These are phyloP conservation scores for Leptographium lundbergii DNA, from an alignment of 2,329 filamentous ascomycete genomes.

Conservation along the genomic window DNA sequence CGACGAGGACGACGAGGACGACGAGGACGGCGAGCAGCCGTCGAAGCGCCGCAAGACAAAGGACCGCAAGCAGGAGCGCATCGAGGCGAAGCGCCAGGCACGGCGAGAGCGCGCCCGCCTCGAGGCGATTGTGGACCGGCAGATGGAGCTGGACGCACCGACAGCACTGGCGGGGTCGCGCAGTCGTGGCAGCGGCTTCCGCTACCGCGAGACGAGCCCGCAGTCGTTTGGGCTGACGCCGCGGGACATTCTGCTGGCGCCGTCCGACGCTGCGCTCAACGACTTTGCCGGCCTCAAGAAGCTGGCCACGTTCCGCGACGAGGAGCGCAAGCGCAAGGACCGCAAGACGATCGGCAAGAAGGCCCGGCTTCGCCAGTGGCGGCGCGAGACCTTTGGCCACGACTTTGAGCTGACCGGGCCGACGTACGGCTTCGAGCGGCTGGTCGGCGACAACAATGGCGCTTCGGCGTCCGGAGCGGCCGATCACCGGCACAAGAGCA, in stretches of 20 bases:
- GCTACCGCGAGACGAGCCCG: conserved; percentile 89
- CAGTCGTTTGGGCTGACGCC: conserved; percentile 80
- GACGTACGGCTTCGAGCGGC: conserved; percentile 41
- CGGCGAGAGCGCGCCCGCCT: conserved; percentile 72
- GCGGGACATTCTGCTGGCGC: conserved; percentile 78
- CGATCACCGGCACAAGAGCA: conserved; percentile 15
- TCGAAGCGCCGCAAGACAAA: conserved; percentile 49
- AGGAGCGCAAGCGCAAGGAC: conserved; percentile 80
- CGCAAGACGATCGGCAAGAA: conserved; percentile 88
- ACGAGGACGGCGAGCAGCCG: conserved; percentile 15
- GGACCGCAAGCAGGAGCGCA: conserved; percentile 45
- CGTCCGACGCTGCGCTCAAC: conserved; percentile 76
- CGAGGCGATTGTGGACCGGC: conserved; percentile 73
- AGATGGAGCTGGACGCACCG: conserved; percentile 60
- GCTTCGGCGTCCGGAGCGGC: conserved; percentile 12
- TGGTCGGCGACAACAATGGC: conserved; percentile 5
- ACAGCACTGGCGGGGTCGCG: conserved; percentile 34
- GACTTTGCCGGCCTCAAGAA: conserved; percentile 91
- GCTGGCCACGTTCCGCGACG: conserved; percentile 76
- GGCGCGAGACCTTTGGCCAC: conserved; percentile 47
- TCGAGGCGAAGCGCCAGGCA: conserved; percentile 54
- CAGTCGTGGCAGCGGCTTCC: conserved; percentile 40
- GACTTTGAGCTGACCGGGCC: conserved; percentile 45
- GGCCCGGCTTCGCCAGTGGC: conserved; percentile 78
- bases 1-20: conserved; percentile 20